Evolutionary conservation across 2,329 filamentous ascomycete species (phyloP).

Genomic region (Fusarium robinianum): DNA sequence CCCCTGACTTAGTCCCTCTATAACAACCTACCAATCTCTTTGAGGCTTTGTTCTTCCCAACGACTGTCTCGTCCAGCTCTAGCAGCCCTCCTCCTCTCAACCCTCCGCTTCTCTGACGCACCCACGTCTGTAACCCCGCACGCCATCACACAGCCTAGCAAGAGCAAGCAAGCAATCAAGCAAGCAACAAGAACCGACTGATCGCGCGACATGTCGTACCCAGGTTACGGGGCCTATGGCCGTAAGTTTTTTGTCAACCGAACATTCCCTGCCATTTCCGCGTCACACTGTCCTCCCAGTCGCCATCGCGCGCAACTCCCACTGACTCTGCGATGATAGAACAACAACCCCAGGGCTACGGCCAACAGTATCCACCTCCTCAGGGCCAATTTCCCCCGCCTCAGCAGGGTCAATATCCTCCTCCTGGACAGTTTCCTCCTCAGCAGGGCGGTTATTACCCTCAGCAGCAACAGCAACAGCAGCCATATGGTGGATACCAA

Average conservation of each 20-base stretch:
- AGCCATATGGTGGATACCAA: slow-evolving; percentile 40
- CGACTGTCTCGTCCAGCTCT: no score
- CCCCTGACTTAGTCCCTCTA: no score
- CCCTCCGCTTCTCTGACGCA: no score
- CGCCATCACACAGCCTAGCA: no score
- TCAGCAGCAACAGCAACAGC: slow-evolving; percentile 43
- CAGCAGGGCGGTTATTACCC: slow-evolving; percentile 43
- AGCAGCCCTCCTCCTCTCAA: no score
- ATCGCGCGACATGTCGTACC: slow-evolving; percentile 42
- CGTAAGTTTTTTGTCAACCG: slow-evolving; percentile 43
- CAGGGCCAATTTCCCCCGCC: slow-evolving; percentile 39
- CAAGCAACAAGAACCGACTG: slow-evolving; percentile 20
- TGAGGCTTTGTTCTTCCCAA: no score
- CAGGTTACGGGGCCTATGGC: slow-evolving; percentile 41
- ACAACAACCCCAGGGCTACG: slow-evolving; percentile 48
- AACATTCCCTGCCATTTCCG: no score
- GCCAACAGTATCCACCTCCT: slow-evolving; percentile 42
- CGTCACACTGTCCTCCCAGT: not conserved
- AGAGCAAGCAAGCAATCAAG: no score
- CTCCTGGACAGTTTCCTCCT: slow-evolving; percentile 37
- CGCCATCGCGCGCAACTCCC: slow-evolving; percentile 1
- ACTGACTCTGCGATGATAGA: slow-evolving; percentile 18
- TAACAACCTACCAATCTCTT: no score
- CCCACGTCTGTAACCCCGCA: no score
- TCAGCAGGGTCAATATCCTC: slow-evolving; percentile 41